phyloP scores from a whole-genome alignment of 371 early-diverging fungal genomes.

The Aphelidium insulamus region DNA sequence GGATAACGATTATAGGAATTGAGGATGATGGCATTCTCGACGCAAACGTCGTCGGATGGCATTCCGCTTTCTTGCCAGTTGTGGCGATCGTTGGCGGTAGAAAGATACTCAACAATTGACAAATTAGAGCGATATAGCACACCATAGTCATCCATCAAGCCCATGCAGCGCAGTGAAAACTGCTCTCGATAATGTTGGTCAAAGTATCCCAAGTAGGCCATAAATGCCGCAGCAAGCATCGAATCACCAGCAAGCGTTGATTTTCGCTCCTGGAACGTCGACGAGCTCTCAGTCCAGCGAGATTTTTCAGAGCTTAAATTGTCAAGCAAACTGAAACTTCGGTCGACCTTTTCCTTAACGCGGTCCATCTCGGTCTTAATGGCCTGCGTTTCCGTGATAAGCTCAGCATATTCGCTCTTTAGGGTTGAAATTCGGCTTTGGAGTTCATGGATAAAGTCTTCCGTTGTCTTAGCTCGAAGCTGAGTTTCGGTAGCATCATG shows the following conservation, averaged over 20 bases:
- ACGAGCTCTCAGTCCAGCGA: conserved; percentile 80
- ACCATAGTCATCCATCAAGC: conserved; percentile 42
- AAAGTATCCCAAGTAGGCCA: conserved; percentile 92
- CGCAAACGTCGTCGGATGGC: conserved; percentile 78
- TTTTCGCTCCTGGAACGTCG: conserved; percentile 86
- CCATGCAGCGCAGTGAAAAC: conserved; percentile 53
- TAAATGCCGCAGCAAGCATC: conserved; percentile 71
- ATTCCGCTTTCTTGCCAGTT: conserved; percentile 71
- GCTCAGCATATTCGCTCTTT: conserved; percentile 88
- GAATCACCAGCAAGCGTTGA: conserved; percentile 95
- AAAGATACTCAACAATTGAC: conserved; percentile 73
- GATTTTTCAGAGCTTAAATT: conserved; percentile 78
- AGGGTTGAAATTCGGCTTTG: conserved; percentile 68
- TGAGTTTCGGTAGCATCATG: conserved; percentile 48
- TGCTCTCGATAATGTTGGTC: conserved; percentile 81
- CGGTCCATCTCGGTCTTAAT: conserved; percentile 88
- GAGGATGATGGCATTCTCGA: conserved; percentile 92
- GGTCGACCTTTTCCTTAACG: conserved; percentile 80
- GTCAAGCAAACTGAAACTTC: conserved; percentile 67
- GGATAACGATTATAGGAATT: conserved; percentile 86
- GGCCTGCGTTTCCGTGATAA: conserved; percentile 76
- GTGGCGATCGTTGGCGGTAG: conserved; percentile 76
- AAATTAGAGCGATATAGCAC: conserved; percentile 61
- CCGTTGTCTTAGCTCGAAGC: conserved; percentile 41
- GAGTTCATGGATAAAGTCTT: conserved; percentile 56